Conservation (phyloP, 1,284 basidiomycete genomes). For the Cystobasidium slooffiae region DNA sequence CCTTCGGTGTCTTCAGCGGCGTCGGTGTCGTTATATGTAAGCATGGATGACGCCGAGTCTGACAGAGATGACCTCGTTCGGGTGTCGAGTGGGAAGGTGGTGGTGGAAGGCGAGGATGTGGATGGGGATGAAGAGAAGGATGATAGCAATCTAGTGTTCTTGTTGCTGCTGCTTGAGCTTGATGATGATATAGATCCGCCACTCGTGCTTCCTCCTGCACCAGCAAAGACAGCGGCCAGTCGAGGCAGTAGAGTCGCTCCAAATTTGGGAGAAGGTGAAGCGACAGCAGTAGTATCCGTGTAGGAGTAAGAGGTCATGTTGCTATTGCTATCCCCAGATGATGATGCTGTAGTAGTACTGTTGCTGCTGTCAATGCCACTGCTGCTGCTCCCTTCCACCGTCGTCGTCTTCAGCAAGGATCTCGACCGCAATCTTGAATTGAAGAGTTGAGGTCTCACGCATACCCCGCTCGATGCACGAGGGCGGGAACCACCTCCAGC, state of each 20-base stretch:
- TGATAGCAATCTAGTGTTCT: background rate
- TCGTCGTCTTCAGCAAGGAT: background rate
- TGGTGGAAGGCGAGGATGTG: background rate
- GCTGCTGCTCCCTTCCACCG: background rate
- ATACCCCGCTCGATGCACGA: constrained; percentile 9
- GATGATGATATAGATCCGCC: constrained; percentile 2
- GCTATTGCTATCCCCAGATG: background rate
- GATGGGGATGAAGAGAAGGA: background rate
- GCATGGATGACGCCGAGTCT: constrained; percentile 18
- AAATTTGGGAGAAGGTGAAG: background rate
- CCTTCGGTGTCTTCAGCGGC: background rate
- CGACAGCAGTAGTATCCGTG: background rate
- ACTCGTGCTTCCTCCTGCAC: background rate
- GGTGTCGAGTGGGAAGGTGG: background rate
- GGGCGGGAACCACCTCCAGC: background rate
- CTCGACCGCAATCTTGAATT: constrained; percentile 16
- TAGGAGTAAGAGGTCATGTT: background rate
- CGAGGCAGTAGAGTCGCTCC: constrained; percentile 6
- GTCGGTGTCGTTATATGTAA: background rate
- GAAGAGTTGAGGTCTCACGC: constrained; percentile 14
- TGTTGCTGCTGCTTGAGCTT: background rate
- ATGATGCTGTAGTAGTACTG: too few species aligned
- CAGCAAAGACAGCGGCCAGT: constrained; percentile 20
- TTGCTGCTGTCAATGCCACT: background rate
- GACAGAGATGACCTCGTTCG: background rate